A percentile compares a stretch with the other conserved stretches of the same genome.
Conservation (phyloP, 495 filamentous ascomycete species). For the Daldinia childiae region DNA sequence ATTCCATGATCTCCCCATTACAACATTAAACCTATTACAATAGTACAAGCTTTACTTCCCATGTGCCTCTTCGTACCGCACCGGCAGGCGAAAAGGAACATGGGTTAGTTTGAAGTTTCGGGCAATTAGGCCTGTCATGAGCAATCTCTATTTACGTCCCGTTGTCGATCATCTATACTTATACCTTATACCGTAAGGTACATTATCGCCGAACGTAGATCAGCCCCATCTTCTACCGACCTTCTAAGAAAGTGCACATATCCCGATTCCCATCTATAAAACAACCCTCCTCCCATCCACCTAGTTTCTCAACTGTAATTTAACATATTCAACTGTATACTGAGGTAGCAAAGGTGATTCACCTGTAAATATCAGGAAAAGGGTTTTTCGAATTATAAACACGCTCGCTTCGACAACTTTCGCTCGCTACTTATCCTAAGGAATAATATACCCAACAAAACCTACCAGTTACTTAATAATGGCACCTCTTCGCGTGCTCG, state of each 20-base stretch:
- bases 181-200: constrained; percentile 32
- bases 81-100: constrained; percentile 21
- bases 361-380: no score
- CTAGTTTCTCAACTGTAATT: neutral
- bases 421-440: constrained; percentile 22
- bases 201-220: constrained; percentile 19
- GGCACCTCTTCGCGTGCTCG: constrained; percentile 46
- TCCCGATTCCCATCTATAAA: constrained; percentile 31
- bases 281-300: constrained; percentile 11
- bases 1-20: constrained; percentile 35
- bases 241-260: constrained; percentile 26
- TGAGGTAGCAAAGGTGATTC: constrained; percentile 10
- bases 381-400: neutral
- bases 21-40: no score
- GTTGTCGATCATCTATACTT: constrained; percentile 38
- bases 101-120: constrained; percentile 42
- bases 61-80: neutral
- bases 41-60: constrained; percentile 7
- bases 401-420: constrained; percentile 11
- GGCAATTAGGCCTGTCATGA: constrained; percentile 38
- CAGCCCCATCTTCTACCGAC: constrained; percentile 27
- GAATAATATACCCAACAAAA: constrained; percentile 1
- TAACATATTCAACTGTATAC: constrained; percentile 1
- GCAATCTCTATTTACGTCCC: constrained; percentile 7
- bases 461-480: constrained; percentile 26